Percentiles rank a stretch among this genome's conserved stretches.
Conservation (phyloP, 129 eudicot species). For the Sambucus nigra region DNA sequence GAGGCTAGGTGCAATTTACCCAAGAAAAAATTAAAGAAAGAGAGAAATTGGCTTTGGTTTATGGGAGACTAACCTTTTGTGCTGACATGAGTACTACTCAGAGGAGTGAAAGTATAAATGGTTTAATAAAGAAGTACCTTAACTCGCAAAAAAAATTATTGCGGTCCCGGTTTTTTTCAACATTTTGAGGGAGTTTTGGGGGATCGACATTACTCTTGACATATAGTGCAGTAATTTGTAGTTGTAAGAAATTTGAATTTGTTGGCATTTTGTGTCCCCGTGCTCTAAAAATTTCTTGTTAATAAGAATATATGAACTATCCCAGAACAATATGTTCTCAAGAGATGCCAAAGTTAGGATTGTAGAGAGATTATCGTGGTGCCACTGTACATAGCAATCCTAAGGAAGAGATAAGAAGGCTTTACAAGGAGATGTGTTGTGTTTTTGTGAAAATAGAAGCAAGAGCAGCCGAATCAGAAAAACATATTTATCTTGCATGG, state of each 20-base stretch:
- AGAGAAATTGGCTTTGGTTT: slow-evolving; percentile 34
- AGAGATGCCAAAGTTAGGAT: slow-evolving; percentile 8
- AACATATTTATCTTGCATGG: too few relatives aligned
- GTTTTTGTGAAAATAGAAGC: not conserved
- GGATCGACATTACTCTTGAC: slow-evolving; percentile 2
- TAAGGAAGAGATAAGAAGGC: not conserved
- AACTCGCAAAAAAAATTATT: slow-evolving; percentile 20
- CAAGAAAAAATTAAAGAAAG: slow-evolving; percentile 14
- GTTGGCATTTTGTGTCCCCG: slow-evolving; percentile 8
- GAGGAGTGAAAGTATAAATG: slow-evolving; percentile 19
- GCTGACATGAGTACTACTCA: slow-evolving; percentile 17
- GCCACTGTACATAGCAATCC: not conserved
- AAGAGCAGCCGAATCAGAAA: slow-evolving; percentile 9
- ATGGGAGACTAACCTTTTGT: slow-evolving; percentile 20
- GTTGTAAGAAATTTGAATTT: slow-evolving; percentile 11
- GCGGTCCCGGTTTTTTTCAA: slow-evolving; percentile 26
- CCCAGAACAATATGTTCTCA: slow-evolving; percentile 10
- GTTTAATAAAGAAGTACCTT: slow-evolving; percentile 17
- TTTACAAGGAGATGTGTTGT: not conserved
- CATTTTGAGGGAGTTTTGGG: slow-evolving; percentile 24
- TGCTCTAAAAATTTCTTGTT: slow-evolving; percentile 14
- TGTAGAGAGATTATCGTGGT: not conserved
- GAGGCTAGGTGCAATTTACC: too few relatives aligned
- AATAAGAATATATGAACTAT: slow-evolving; percentile 6
- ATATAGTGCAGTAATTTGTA: slow-evolving; percentile 1